Evolutionary conservation across 805 yeast genomes (phyloP), one percentile per base, ranked within the genome.

Genomic region (Metschnikowia santaceciliae): DNA sequence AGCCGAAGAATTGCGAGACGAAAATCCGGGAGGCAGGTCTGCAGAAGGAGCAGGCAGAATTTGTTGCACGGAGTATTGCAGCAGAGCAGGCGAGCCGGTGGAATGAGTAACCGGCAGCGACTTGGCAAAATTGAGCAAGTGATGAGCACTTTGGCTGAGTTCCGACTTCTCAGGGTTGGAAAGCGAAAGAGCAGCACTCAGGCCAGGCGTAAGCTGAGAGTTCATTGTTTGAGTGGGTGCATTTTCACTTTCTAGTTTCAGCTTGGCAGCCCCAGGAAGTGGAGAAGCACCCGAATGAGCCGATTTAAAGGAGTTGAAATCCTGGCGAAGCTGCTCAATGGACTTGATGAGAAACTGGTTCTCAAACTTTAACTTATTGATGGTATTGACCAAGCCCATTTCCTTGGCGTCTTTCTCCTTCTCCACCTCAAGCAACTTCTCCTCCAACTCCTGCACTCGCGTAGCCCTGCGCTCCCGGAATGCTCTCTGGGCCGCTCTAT

Each of bases 401-500:
- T 82, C 89, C 58, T 77, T 79, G 46, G 74, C 71, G 37, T 81
- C 87, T 51, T 79, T 77, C 58, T 82, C 91, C 56, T 80, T 78
- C 67, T 86, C 92, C 47, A 84, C 77, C 60, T 80, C 87, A 63
- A 78, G 71, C 50, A 86, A 75, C 66, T 81, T 82, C 47, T 77
- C 80, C 64, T 89, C 96, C 49, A 91, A 73, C 63, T 87, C 95
- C 52, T 82, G 82, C 6, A 90, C 88, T 47, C 90, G 71, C 32
- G 87, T 86, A 17, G 96, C 95, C 60, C 95, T 73, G 56, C 96
- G 76, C 65, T 90, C 95, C 56, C 97, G 72, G 70, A 89, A 88
- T 2, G 97, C 95, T 51, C 96, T 65, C 72, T 91, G 96, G 20
- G 97, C 96, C n/a, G 94, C 96, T 52, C 97, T 73, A 64, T 90